Evolutionary conservation across 73 alveolate genomes (phyloP).

Genomic region (Paramecium pentaurelia): DNA sequence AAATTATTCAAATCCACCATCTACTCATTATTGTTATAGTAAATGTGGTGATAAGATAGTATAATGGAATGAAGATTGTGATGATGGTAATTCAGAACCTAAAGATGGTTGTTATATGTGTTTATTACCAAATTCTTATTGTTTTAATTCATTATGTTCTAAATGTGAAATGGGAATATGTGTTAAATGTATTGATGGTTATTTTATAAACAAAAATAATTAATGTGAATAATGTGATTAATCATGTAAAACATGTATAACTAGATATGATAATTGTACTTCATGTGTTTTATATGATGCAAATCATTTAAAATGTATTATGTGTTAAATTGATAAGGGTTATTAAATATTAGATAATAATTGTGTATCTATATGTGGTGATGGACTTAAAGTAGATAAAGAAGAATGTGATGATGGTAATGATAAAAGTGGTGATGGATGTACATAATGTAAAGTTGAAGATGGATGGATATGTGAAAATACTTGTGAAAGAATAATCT

Average conservation of each 20-base stretch:
- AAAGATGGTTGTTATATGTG: constrained; percentile 13
- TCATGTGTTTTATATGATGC: neutral
- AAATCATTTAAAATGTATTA: neutral
- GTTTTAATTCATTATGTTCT: neutral
- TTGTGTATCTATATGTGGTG: constrained; percentile 10
- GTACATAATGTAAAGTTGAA: neutral
- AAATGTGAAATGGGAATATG: neutral
- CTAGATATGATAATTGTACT: neutral
- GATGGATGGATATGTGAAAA: constrained; percentile 3
- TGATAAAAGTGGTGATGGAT: constrained; percentile 30
- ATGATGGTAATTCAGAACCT: neutral
- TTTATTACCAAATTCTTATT: neutral
- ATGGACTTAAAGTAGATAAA: neutral
- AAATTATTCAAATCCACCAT: neutral
- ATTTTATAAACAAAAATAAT: neutral
- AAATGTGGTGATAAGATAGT: constrained; percentile 7
- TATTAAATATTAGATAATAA: neutral
- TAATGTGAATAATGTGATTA: neutral
- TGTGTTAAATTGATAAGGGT: neutral
- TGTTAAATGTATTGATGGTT: constrained; percentile 23
- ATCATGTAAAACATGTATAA: neutral
- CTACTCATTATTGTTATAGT: constrained; percentile 25
- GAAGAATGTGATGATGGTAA: constrained; percentile 50
- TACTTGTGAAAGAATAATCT: neutral
- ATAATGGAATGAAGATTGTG: constrained; percentile 50